Evolutionary conservation across 306 rosid genomes (phyloP).

Genomic region (Vachellia collinsii): DNA sequence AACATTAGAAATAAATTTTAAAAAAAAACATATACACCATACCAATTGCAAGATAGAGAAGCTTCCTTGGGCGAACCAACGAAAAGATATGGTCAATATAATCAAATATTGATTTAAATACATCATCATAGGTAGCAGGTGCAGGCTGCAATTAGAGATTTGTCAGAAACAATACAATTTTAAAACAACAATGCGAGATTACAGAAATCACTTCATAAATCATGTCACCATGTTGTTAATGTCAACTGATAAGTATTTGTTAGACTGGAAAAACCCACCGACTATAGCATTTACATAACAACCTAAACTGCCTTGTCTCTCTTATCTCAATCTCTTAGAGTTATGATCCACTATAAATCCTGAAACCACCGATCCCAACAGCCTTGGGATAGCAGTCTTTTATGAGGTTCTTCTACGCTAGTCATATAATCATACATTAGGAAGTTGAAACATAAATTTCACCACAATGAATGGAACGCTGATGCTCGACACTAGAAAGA

Average conservation of each 20-base stretch:
- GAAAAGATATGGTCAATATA: slow-evolving; percentile 87
- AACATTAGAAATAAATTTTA: slow-evolving; percentile 13
- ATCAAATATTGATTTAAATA: slow-evolving; percentile 76
- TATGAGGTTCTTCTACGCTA: neutral
- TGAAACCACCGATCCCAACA: slow-evolving; percentile 16
- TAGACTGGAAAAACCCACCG: neutral
- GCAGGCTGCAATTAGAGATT: slow-evolving; percentile 69
- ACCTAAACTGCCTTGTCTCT: neutral
- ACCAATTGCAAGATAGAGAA: slow-evolving; percentile 94
- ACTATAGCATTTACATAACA: neutral
- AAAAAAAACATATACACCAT: slow-evolving; percentile 37
- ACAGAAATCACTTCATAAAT: slow-evolving; percentile 12
- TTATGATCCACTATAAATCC: neutral
- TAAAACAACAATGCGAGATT: slow-evolving; percentile 12
- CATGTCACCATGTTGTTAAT: neutral
- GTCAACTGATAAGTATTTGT: neutral
- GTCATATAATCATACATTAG: neutral
- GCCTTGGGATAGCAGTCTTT: neutral
- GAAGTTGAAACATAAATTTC: slow-evolving; percentile 27
- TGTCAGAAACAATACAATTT: slow-evolving; percentile 32
- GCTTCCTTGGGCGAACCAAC: slow-evolving; percentile 95
- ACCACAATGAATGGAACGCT: neutral
- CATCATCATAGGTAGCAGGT: slow-evolving; percentile 81
- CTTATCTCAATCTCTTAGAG: neutral
- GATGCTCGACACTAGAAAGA: neutral